Base-by-base conservation (phyloP, 768 basidiomycete species). In the Kwoniella dejecticola region DNA sequence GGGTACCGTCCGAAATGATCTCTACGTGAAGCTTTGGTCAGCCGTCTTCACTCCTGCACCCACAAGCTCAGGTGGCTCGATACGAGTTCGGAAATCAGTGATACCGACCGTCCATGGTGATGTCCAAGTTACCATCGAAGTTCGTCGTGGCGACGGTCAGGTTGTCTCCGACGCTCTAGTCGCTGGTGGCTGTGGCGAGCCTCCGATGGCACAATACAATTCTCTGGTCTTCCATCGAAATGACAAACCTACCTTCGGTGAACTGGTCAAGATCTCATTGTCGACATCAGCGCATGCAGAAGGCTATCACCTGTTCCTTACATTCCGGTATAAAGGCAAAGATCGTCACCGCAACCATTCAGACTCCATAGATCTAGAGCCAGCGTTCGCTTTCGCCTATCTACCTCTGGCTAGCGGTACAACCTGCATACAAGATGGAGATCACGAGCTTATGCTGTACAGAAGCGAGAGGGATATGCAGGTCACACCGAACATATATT, bases 1-100 rank as follows among this genome's bases (percentile, higher is more conserved):
- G 2, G 90, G 89, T 6, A 89, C 90, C 63, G 80, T 86, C n/a
- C 87, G 95, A 15, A 97, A 98, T 71, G 95, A 98, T 66, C 83
- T 97, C 12, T 98, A 97, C 78, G 85, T 97, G 81, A 96, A 96
- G 77, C 84, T 98, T 0, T 97, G 93, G 93, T 88, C 87, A 57
- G 95, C 91, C 38, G 89, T 92, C 64, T 98, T 98, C 74, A 80
- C 83, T 2, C 80, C 85, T 0, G 82, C 84, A 2, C 60, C 66
- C 2, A 30, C 49, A 0, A 33, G 52, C 15, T 24, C 61, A 17
- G 64, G 62, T 8, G 71, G 71, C n/a, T 71, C 74, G 3, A 67
- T 73, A 13, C 63, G 71, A 13, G 54, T 66, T 4, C 71, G 74
- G 17, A 73, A 67, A 36, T 65, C 73, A 8, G 62, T 64, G 24